Base-by-base conservation (phyloP, 2,329 filamentous ascomycete genomes). In the Zymoseptoria ardabiliae region DNA sequence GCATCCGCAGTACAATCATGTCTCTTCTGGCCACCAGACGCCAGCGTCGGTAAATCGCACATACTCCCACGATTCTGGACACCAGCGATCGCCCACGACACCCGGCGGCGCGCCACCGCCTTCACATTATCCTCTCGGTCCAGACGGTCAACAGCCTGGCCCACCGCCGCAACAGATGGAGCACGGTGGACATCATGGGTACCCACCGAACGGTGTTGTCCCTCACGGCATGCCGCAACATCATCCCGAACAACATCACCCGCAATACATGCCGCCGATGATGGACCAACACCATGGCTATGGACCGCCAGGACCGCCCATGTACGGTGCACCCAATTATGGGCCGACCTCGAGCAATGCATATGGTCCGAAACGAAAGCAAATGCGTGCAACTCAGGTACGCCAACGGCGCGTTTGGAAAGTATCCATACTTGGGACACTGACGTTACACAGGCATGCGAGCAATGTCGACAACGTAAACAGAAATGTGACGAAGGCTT, bases 401-500 rank as follows among this genome's bases (percentile, higher is more conserved):
- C 10, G 66, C 61, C 35, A 45, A 45, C 35, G 35, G 35, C 3
- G 13, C 35, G 17, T 45, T 45, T 17, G 35, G n/a, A n/a, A 45
- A 17, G 13, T 45, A 7, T 45, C 4, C 2, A 17, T 45, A 45
- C 11, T 45, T 45, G 35, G 35, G n/a, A 23, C 13, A 56, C 61
- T 69, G 56, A 68, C 59, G 25, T 49, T 49, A 41, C 52, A 28
- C 58, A 96, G 87, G 94, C 94, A 45, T 99, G 94, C 74, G 91
- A 96, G 70, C 90, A 88, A 73, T 96, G 91, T 75, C 86, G 91
- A 60, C 83, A 89, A 61, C 82, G 93, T 48, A 96, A 96, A 74
- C 91, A 91, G 13, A 96, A 96, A 75, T 96, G 91, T 72, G 91
- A 96, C 68, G 91, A 96, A 77, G 86, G 86, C 10, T 86, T 88